Evolutionary conservation across 768 basidiomycete genomes (phyloP), one percentile per base, ranked within the genome.

Genomic region (Podaxis sp.): DNA sequence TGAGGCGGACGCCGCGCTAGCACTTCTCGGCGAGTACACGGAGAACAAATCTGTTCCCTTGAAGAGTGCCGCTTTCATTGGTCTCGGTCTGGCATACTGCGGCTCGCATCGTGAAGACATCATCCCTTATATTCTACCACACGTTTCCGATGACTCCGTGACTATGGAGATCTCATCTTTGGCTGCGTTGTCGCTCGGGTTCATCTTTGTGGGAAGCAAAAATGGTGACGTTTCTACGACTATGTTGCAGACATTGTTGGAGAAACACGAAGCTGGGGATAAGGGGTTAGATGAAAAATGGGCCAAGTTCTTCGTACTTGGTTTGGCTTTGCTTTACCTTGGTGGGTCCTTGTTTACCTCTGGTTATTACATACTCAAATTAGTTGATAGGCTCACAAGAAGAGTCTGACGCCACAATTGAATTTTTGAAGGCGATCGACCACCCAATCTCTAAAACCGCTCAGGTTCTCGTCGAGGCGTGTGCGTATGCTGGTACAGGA

Each of bases 201-300:
- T 98, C 75, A 88, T 98, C 58, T 97, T 94, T 69, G 95, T 96
- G 24, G 96, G 96, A 17, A 95, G 95, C 70, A 93, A 89, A 54
- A 91, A 98, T 67, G 95, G 95, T 4, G 97, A 99, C 66, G 87
- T 97, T 15, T 90, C 94, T 7, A 86, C 87, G 63, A 87, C 89
- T 0, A 95, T 99, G 61, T 77, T 98, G 71, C 95, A 96, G 77
- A 90, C 92, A 2, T 73, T 99, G 70, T 93, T 96, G 92, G 94
- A 96, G 73, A 80, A 84, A 59, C 77, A 73, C 42, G 82, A 84
- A 63, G 77, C 85, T 38, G 86, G 84, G 1, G 89, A 89, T 61
- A 84, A 85, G 64, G 85, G 87, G 22, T 77, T 99, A 8, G 87
- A 89, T 63, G 95, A 96, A 74, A 97, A 97, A 76, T 99, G 96